Conservation (phyloP, 768 basidiomycete genomes). For the Lanmaoa pseudosensibilis region DNA sequence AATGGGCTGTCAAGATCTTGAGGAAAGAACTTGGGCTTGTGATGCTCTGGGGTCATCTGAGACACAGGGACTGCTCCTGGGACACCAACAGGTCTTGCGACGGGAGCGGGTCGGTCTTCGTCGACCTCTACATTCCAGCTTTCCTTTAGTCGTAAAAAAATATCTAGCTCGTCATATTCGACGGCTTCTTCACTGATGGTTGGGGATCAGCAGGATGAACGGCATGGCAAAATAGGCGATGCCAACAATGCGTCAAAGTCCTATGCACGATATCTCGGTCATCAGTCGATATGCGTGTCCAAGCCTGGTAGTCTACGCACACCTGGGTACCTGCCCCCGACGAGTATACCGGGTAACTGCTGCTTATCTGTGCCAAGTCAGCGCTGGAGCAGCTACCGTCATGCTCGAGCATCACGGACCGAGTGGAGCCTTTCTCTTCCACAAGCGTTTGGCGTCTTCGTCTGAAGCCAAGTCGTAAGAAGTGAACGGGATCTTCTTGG, state of each 20-base stretch:
- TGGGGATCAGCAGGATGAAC: constrained; percentile 8
- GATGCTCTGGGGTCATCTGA: constrained; percentile 78
- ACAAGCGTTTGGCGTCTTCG: constrained; percentile 73
- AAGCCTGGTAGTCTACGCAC: constrained; percentile 44
- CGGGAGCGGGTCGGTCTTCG: constrained; percentile 56
- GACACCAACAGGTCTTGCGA: constrained; percentile 68
- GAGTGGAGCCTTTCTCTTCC: constrained; percentile 77
- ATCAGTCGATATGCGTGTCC: background rate
- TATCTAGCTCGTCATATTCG: constrained; percentile 70
- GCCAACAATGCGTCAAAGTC: constrained; percentile 74
- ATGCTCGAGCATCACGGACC: constrained; percentile 38
- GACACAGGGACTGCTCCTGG: constrained; percentile 74
- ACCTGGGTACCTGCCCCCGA: constrained; percentile 75
- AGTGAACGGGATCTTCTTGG: constrained; percentile 80
- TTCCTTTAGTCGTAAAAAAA: constrained; percentile 73
- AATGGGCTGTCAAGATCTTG: constrained; percentile 43
- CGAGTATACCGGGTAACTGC: constrained; percentile 79
- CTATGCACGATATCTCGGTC: constrained; percentile 36
- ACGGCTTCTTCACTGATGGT: constrained; percentile 78
- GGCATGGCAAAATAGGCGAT: background rate
- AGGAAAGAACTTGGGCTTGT: constrained; percentile 58
- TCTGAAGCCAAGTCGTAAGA: constrained; percentile 87
- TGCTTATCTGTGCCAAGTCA: constrained; percentile 60
- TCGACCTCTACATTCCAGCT: constrained; percentile 60
- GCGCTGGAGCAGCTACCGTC: background rate